phyloP scores from a whole-genome alignment of 2,329 filamentous ascomycete species.

The Tolypocladium tropicale region DNA sequence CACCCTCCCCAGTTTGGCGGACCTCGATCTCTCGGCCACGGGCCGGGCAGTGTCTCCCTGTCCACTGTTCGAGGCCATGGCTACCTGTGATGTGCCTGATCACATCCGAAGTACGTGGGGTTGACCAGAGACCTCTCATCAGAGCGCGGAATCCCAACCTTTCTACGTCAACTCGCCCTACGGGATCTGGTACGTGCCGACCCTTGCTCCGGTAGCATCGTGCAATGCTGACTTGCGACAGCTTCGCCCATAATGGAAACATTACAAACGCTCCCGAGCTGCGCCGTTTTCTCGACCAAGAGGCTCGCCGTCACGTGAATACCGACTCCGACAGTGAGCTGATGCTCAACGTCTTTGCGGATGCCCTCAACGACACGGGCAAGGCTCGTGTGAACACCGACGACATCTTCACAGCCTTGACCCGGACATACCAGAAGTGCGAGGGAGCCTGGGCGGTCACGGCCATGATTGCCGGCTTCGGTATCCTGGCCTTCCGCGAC shows the following conservation, averaged over 20 bases:
- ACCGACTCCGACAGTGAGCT: constrained; percentile 76
- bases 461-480: constrained; percentile 73
- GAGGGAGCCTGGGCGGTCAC: constrained; percentile 72
- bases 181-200: constrained; percentile 47
- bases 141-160: constrained; percentile 76
- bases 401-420: constrained; percentile 64
- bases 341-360: constrained; percentile 72
- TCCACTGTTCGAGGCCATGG: background rate
- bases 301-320: constrained; percentile 79
- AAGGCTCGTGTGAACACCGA: constrained; percentile 71
- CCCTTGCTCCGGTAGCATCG: background rate
- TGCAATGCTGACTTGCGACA: background rate
- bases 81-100: background rate
- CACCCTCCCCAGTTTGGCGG: no score
- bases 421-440: constrained; percentile 62
- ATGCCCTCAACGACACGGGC: constrained; percentile 68
- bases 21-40: background rate
- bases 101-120: background rate
- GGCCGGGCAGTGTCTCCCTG: no score
- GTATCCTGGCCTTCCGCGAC: constrained; percentile 62
- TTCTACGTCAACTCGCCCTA: constrained; percentile 83
- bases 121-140: constrained; percentile 1
- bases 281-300: constrained; percentile 60
- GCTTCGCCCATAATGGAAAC: constrained; percentile 77
- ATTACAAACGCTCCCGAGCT: constrained; percentile 67